Percentiles rank a stretch among this genome's conserved stretches.
phyloP scores from a whole-genome alignment of 1,284 basidiomycete species.

The Cerioporus squamosus region DNA sequence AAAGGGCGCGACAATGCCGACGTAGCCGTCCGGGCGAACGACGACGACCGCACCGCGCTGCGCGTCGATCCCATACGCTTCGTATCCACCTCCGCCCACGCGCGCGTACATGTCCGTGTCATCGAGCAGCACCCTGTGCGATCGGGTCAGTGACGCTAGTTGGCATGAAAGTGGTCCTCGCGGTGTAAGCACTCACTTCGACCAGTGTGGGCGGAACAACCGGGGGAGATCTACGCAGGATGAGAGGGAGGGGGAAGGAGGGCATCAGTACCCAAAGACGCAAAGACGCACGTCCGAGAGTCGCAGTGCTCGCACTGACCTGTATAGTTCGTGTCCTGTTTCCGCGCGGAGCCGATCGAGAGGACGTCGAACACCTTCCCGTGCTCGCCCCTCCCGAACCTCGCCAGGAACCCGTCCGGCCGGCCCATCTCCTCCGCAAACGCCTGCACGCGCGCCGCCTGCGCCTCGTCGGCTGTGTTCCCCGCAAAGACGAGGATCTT shows the following conservation, averaged over 20 bases:
- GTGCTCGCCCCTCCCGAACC: conserved; percentile 3
- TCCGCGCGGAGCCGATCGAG: conserved; percentile 45
- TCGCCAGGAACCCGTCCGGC: conserved; percentile 41
- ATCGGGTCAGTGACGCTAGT: background rate
- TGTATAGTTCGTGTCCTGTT: conserved; percentile 45
- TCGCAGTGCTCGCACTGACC: background rate
- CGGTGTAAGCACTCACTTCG: conserved; percentile 56
- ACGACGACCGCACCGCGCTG: conserved; percentile 61
- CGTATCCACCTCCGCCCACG: conserved; percentile 47
- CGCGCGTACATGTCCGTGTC: conserved; percentile 40
- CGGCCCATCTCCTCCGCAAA: conserved; percentile 49
- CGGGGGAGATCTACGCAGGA: conserved; percentile 44
- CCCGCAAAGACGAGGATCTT: too few relatives aligned
- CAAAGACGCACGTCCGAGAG: too few relatives aligned
- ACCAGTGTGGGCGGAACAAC: conserved; percentile 64
- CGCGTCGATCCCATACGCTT: conserved; percentile 56
- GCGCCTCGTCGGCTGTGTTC: conserved; percentile 39
- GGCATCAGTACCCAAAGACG: background rate
- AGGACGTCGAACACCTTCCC: conserved; percentile 55
- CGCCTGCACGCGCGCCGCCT: conserved; percentile 43
- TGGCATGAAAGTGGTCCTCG: too few relatives aligned
- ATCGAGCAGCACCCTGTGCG: conserved; percentile 36
- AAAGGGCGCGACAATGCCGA: conserved; percentile 61
- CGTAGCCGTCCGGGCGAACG: conserved; percentile 78
- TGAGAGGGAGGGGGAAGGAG: too few relatives aligned